These are phyloP conservation scores for Leccinellum albellum DNA, from an alignment of 768 basidiomycete genomes.

Conservation along the genomic window DNA sequence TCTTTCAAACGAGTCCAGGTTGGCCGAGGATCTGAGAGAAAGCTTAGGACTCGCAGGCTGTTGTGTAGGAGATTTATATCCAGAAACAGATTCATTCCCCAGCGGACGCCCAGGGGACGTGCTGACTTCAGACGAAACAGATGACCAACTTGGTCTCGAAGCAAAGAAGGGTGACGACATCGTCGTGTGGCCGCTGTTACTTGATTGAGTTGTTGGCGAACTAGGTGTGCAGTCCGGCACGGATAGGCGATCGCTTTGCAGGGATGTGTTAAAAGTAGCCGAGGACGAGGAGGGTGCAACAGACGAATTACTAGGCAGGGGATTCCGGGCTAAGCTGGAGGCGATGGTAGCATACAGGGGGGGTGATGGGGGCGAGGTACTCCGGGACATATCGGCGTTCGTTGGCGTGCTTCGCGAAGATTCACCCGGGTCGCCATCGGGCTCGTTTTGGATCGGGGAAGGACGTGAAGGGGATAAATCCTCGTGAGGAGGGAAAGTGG, in stretches of 20 bases:
- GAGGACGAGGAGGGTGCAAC: constrained; percentile 5
- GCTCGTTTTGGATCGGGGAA: constrained; percentile 16
- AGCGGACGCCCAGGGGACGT: constrained; percentile 8
- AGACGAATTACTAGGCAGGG: constrained; percentile 9
- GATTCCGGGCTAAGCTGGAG: constrained; percentile 17
- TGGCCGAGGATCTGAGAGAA: constrained; percentile 15
- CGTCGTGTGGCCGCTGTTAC: constrained; percentile 11
- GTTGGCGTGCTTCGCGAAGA: not conserved
- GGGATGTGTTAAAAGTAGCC: constrained; percentile 1
- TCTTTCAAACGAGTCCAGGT: constrained; percentile 16
- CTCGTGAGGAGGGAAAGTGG: constrained; percentile 15
- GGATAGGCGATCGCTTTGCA: constrained; percentile 11
- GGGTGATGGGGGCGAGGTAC: constrained; percentile 11
- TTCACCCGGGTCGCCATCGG: constrained; percentile 5
- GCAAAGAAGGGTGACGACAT: constrained; percentile 7
- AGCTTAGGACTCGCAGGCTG: constrained; percentile 23
- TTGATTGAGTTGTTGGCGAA: constrained; percentile 17
- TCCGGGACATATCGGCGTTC: constrained; percentile 8
- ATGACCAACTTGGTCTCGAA: constrained; percentile 23
- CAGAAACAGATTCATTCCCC: constrained; percentile 13
- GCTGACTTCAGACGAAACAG: constrained; percentile 24
- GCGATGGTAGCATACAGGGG: constrained; percentile 26
- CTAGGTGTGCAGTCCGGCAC: constrained; percentile 10
- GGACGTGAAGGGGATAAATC: constrained; percentile 28
- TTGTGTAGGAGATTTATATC: constrained; percentile 17